Evolutionary conservation across 768 basidiomycete genomes (phyloP), one percentile per base, ranked within the genome.

Genomic region (Mrakia blollopis): DNA sequence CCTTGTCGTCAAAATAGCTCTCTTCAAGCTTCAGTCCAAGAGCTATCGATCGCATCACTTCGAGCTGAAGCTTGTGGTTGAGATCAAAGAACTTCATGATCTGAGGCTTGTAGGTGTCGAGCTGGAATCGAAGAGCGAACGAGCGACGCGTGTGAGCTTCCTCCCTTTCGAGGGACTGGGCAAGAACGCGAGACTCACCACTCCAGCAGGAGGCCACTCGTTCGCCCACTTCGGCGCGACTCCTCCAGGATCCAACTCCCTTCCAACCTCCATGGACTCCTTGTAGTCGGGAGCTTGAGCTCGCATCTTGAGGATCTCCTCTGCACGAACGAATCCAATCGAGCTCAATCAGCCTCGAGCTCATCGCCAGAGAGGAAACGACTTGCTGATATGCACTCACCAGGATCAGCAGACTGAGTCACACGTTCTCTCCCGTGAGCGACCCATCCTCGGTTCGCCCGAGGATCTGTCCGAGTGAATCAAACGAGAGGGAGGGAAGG

Each of bases 231-330:
- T 39, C 3, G 76, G 65, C 9, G 44, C 65, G 10, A 68, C 52
- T 28, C 74, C 80, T 37, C 50, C 69, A 23, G 74, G 35, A 23
- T 91, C 92, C 89, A 90, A 91, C 76, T 95, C 92, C 35, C 91
- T 87, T 41, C 93, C 92, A 63, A 95, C 93, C 83, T 95, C 93
- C 89, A 94, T 92, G 11, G 89, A 86, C 83, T 94, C 92, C 83
- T 79, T 80, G 75, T 75, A 78, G 81, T 93, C 92, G 0, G 93
- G 92, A 0, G 92, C 89, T 77, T 88, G 89, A 76, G 84, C 85
- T n/a, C 93, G 89, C 30, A 94, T 84, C 62, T 86, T 83, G 63
- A 89, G 90, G 79, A 94, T 93, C 84, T 92, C 92, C 25, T 86
- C 83, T 14, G 88, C 47, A 16, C 32, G 35, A 14, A 57, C 41